phyloP scores from a whole-genome alignment of 2,329 filamentous ascomycete genomes.

The Hypoxylon sp. region DNA sequence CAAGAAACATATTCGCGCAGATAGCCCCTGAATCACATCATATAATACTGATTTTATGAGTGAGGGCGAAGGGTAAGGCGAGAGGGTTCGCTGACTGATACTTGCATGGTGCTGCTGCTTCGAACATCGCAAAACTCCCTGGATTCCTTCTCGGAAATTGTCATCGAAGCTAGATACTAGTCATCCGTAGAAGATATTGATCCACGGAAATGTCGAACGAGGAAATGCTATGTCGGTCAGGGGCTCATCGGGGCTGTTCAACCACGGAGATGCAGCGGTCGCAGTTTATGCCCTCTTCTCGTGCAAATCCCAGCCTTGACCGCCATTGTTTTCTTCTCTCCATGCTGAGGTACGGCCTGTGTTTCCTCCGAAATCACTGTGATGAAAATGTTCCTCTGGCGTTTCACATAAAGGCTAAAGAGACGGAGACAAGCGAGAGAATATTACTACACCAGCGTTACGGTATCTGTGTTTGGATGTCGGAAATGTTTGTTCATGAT shows the following conservation, averaged over 20 bases:
- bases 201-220: slow-evolving; percentile 2
- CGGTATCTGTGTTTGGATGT: slow-evolving; percentile 10
- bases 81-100: background rate
- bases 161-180: background rate
- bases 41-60: background rate
- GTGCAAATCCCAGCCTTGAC: slow-evolving; percentile 8
- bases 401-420: slow-evolving; percentile 27
- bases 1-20: background rate
- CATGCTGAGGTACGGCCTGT: slow-evolving; percentile 1
- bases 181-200: background rate
- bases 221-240: slow-evolving; percentile 2
- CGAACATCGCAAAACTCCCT: background rate
- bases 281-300: slow-evolving; percentile 15
- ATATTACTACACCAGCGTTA: slow-evolving; percentile 14
- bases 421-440: slow-evolving; percentile 15
- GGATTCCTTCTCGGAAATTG: background rate
- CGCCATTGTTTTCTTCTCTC: background rate
- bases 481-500: slow-evolving; percentile 13
- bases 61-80: background rate
- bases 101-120: background rate
- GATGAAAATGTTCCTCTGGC: slow-evolving; percentile 13
- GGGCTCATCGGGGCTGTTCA: slow-evolving; percentile 17
- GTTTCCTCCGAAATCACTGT: background rate
- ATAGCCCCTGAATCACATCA: background rate
- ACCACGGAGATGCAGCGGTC: slow-evolving; percentile 18